phyloP scores from a whole-genome alignment of 148 eudicot genomes.

The Limonium bicolor region DNA sequence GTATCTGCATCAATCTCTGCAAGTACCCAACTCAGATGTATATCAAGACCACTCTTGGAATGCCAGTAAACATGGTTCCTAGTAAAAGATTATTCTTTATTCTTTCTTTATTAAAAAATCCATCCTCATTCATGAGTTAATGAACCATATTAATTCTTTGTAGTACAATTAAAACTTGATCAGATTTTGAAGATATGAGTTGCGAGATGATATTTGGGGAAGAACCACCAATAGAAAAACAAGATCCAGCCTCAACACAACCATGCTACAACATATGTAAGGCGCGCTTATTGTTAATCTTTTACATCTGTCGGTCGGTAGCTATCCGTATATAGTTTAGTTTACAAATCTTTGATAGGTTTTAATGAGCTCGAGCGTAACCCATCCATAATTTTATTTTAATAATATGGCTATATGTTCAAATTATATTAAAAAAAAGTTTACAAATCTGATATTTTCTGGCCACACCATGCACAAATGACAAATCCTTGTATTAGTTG shows the following conservation, averaged over 20 bases:
- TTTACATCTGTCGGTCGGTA: too few species aligned
- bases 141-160: not conserved
- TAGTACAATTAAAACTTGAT: not conserved
- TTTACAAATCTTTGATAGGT: too few species aligned
- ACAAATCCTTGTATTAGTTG: too few species aligned
- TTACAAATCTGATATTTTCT: too few species aligned
- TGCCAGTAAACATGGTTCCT: slow-evolving; percentile 74
- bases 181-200: slow-evolving; percentile 92
- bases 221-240: slow-evolving; percentile 35
- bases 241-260: slow-evolving; percentile 43
- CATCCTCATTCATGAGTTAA: not conserved
- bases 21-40: slow-evolving; percentile 80
- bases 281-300: too few species aligned
- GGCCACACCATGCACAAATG: too few species aligned
- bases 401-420: too few species aligned
- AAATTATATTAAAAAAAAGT: too few species aligned
- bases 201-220: slow-evolving; percentile 65
- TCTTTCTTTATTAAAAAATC: not conserved
- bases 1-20: slow-evolving; percentile 88
- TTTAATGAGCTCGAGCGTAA: too few species aligned
- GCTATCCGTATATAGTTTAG: too few species aligned
- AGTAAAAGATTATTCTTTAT: slow-evolving; percentile 33
- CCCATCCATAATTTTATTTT: too few species aligned
- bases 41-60: slow-evolving; percentile 53
- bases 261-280: slow-evolving; percentile 67